phyloP scores from a whole-genome alignment of 177 flowering plant species.

The Vitis hybrid region DNA sequence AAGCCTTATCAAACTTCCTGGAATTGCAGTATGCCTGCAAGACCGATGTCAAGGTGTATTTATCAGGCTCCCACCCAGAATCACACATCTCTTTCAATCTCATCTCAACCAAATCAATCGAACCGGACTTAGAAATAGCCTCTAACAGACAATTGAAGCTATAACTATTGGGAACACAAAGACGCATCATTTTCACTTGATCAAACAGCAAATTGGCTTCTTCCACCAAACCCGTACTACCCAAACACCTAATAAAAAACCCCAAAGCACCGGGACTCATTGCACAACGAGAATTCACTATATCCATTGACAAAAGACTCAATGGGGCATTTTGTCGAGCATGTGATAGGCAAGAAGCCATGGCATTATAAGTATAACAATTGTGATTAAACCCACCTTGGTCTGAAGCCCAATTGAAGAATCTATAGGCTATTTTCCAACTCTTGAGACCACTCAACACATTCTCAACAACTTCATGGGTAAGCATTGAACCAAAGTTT shows the following conservation, averaged over 20 bases:
- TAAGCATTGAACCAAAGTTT: constrained; percentile 39
- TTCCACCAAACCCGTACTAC: constrained; percentile 54
- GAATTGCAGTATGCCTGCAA: constrained; percentile 72
- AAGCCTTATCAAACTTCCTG: constrained; percentile 55
- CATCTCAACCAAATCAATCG: constrained; percentile 49
- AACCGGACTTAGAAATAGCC: constrained; percentile 44
- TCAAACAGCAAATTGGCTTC: constrained; percentile 70
- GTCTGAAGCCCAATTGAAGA: constrained; percentile 72
- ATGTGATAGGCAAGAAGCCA: constrained; percentile 65
- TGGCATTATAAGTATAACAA: constrained; percentile 72
- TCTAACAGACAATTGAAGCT: constrained; percentile 82
- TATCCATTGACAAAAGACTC: constrained; percentile 36
- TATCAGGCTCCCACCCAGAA: constrained; percentile 46
- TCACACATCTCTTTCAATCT: constrained; percentile 70
- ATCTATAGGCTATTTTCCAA: constrained; percentile 55
- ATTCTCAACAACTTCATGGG: constrained; percentile 51
- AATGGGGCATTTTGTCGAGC: constrained; percentile 47
- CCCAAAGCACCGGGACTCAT: constrained; percentile 85
- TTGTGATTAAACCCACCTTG: constrained; percentile 60
- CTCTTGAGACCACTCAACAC: constrained; percentile 46
- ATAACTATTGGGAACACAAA: constrained; percentile 64
- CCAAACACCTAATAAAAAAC: constrained; percentile 73
- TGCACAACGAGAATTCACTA: constrained; percentile 37
- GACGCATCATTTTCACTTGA: constrained; percentile 36
- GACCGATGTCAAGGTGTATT: constrained; percentile 65